Conservation (phyloP, 306 rosid species). For the Lagenaria siceraria region DNA sequence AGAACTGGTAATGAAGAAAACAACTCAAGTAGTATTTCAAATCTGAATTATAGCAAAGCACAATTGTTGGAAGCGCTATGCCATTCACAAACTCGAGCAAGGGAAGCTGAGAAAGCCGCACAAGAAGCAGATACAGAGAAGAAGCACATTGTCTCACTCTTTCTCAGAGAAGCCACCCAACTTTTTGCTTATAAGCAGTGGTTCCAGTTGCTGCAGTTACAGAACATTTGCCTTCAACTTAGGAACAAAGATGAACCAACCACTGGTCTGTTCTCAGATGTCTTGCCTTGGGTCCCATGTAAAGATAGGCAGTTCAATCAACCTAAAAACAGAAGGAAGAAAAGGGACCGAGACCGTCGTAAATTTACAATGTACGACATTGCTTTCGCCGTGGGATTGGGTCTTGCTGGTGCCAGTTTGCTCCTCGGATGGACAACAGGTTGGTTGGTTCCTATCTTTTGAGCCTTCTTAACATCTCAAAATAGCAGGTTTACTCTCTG, state of each 20-base stretch:
- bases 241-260: slow-evolving; percentile 43
- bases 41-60: slow-evolving; percentile 29
- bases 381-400: slow-evolving; percentile 57
- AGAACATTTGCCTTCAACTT: slow-evolving; percentile 67
- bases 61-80: slow-evolving; percentile 74
- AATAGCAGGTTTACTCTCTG: neutral
- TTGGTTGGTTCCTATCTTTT: slow-evolving; percentile 57
- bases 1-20: neutral
- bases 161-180: slow-evolving; percentile 73
- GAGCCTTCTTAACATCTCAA: neutral
- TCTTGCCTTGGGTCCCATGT: slow-evolving; percentile 31
- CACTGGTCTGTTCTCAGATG: slow-evolving; percentile 25
- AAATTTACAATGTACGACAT: slow-evolving; percentile 27
- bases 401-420: slow-evolving; percentile 78
- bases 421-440: slow-evolving; percentile 94
- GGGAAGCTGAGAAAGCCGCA: slow-evolving; percentile 84
- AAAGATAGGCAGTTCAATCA: slow-evolving; percentile 25
- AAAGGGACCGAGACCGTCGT: slow-evolving; percentile 7
- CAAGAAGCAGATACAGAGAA: slow-evolving; percentile 64
- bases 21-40: neutral
- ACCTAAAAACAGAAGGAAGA: slow-evolving; percentile 19
- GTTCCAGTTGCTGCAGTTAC: slow-evolving; percentile 67
- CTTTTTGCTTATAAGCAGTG: slow-evolving; percentile 84
- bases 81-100: slow-evolving; percentile 85
- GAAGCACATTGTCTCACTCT: slow-evolving; percentile 64